These are phyloP conservation scores for Pleurotus eryngii DNA, from an alignment of 768 basidiomycete genomes.

Conservation along the genomic window DNA sequence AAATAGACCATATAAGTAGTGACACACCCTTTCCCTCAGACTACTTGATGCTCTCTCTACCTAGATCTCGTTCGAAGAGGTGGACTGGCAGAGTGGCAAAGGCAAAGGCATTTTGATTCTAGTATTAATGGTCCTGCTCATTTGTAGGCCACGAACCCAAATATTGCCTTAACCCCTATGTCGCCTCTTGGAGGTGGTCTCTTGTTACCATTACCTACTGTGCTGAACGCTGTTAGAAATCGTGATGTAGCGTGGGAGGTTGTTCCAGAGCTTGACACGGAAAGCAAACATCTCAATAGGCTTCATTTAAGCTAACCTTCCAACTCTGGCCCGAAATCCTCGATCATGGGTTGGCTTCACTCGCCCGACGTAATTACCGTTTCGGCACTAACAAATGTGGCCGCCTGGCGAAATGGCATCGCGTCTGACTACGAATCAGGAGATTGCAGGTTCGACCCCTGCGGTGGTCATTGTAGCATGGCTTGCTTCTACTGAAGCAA, in stretches of 20 bases:
- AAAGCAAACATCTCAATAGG: no score
- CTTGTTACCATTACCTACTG: no score
- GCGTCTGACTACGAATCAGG: conserved; percentile 94
- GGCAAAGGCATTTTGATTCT: conserved; percentile 12
- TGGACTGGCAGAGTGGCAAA: conserved; percentile 16
- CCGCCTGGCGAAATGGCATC: conserved; percentile 93
- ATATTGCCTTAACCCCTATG: conserved; percentile 13
- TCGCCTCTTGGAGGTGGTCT: conserved; percentile 10
- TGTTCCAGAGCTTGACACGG: no score
- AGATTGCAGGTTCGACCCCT: conserved; percentile 93
- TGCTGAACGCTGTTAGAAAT: no score
- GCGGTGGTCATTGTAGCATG: conserved; percentile 58
- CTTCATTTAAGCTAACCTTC: no score
- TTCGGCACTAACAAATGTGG: conserved; percentile 28
- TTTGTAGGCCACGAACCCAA: conserved; percentile 12
- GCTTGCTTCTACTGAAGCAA: no score
- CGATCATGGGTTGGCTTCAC: neutral
- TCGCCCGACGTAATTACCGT: neutral
- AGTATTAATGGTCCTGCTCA: neutral
- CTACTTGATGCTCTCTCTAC: neutral
- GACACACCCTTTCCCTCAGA: neutral
- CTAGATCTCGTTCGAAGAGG: conserved; percentile 13
- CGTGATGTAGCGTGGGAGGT: no score
- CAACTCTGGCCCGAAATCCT: neutral
- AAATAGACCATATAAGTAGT: conserved; percentile 11